phyloP scores from a whole-genome alignment of 1,139 yeast species.

The Scheffersomyces titani region DNA sequence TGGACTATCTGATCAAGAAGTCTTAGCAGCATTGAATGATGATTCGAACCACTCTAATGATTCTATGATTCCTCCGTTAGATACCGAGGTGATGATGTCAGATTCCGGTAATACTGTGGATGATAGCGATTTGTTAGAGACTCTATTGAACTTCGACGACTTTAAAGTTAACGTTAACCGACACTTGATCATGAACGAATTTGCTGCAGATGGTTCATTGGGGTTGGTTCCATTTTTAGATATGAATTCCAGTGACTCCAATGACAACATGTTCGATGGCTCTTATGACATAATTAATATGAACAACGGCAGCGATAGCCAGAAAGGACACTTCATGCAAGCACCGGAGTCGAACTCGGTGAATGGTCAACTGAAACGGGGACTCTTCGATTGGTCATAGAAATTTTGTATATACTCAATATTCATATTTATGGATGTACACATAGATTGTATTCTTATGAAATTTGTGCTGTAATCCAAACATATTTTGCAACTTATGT shows the following conservation, averaged over 20 bases:
- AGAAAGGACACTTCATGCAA: not conserved
- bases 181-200: slow-evolving; percentile 48
- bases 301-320: slow-evolving; percentile 3
- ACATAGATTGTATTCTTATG: not conserved
- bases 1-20: not conserved
- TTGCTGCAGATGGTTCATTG: slow-evolving; percentile 69
- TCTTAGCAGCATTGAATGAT: not conserved
- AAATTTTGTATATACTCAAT: not conserved
- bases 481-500: not conserved
- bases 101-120: slow-evolving; percentile 1
- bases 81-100: not conserved
- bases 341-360: not conserved
- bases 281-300: not conserved
- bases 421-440: not conserved
- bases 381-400: slow-evolving; percentile 5
- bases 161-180: slow-evolving; percentile 37
- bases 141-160: slow-evolving; percentile 42
- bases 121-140: slow-evolving; percentile 19
- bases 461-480: too few relatives aligned
- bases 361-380: not conserved
- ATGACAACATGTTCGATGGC: slow-evolving; percentile 1
- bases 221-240: slow-evolving; percentile 63
- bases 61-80: not conserved
- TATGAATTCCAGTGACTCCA: slow-evolving; percentile 12
- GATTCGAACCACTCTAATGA: not conserved